These are phyloP conservation scores for Arachnomyces sp. DNA, from an alignment of 2,329 filamentous ascomycete species.

Conservation along the genomic window DNA sequence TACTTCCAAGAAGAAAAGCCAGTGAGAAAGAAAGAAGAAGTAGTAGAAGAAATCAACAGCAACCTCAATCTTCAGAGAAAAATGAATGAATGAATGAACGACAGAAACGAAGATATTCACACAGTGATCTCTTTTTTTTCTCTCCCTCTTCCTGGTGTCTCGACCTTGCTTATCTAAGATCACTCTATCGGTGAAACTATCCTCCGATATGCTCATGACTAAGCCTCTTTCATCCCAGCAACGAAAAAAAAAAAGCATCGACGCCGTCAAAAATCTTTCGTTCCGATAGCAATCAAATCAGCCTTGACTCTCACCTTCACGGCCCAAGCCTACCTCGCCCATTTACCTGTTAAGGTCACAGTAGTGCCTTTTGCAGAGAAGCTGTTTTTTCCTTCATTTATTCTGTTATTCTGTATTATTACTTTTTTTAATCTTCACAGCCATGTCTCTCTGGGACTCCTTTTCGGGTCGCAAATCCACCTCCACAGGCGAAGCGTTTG, in stretches of 20 bases:
- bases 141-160: background rate
- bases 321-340: background rate
- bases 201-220: too few species aligned
- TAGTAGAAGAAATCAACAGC: too few species aligned
- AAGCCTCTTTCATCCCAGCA: background rate
- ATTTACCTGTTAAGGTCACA: background rate
- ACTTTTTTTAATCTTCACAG: conserved; percentile 14
- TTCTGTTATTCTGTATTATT: conserved; percentile 18
- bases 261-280: background rate
- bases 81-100: too few species aligned
- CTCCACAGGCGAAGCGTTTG: conserved; percentile 53
- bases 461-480: conserved; percentile 54
- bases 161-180: too few species aligned
- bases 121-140: conserved; percentile 11
- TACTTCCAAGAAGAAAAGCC: too few species aligned
- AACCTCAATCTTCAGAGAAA: too few species aligned
- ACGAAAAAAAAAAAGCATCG: conserved; percentile 2
- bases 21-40: background rate
- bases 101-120: too few species aligned
- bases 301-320: background rate
- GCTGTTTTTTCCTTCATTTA: conserved; percentile 17
- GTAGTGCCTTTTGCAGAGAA: conserved; percentile 2
- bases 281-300: background rate
- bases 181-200: too few species aligned
- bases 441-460: conserved; percentile 54